A percentile compares a stretch with the other conserved stretches of the same genome.
These are phyloP conservation scores for Spiromastix sp. DNA, from an alignment of 2,329 filamentous ascomycete genomes.

Conservation along the genomic window DNA sequence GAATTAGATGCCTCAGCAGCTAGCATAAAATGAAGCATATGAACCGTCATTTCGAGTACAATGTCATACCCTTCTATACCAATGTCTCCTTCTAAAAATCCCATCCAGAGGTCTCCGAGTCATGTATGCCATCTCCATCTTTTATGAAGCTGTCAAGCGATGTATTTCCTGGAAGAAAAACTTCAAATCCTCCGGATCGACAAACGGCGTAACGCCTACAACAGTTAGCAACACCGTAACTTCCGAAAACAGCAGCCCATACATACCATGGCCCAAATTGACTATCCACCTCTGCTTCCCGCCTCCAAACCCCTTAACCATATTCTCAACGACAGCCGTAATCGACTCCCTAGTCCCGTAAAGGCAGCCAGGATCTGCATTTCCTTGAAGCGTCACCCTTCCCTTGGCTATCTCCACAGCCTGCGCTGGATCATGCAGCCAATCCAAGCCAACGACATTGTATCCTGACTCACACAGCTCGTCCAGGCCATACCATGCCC, in stretches of 20 bases:
- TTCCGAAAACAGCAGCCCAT: background rate
- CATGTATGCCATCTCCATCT: too few species aligned
- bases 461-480: constrained; percentile 81
- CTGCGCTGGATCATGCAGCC: constrained; percentile 80
- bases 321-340: constrained; percentile 68
- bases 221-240: constrained; percentile 10
- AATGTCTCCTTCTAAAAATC: too few species aligned
- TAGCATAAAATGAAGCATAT: too few species aligned
- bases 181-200: constrained; percentile 84
- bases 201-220: constrained; percentile 81
- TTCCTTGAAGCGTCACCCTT: constrained; percentile 79
- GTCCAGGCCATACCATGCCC: constrained; percentile 89
- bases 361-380: constrained; percentile 85
- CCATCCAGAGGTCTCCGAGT: too few species aligned
- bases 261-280: constrained; percentile 84
- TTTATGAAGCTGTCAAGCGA: constrained; percentile 33
- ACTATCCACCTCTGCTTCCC: constrained; percentile 92
- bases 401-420: constrained; percentile 70
- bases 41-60: too few species aligned
- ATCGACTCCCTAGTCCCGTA: constrained; percentile 79
- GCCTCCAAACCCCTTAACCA: constrained; percentile 75
- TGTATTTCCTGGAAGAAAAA: constrained; percentile 94
- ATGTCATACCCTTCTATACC: too few species aligned
- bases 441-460: constrained; percentile 88
- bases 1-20: too few species aligned